Base-by-base conservation (phyloP, 306 rosid genomes). In the Cucurbita maxima region DNA sequence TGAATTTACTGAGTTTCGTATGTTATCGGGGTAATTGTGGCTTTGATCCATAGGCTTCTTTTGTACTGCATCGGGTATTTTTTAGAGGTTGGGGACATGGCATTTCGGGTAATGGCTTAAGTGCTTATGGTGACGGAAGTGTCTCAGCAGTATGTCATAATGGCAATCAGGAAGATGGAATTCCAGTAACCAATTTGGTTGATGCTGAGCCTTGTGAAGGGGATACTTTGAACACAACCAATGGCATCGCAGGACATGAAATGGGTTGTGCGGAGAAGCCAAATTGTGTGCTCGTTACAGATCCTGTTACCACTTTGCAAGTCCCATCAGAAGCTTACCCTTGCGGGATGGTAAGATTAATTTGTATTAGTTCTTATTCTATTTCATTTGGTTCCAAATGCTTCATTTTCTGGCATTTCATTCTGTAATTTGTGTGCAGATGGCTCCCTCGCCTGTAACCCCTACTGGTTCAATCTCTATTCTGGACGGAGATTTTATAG, bases 1-100 rank as follows among this genome's bases (percentile, higher is more conserved):
- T 30, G 34, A 30, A 30, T 44, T 67, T 22, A 67, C 34, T 22
- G 38, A 68, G 36, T 64, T 64, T 64, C 53, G 19, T 19, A 12
- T 6, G 38, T 68, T 20, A 44, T 12, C 55, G 18, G 69, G 14
- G 60, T 76, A 13, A 72, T 72, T 53, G n/a, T 6, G 69, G 73
- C 1, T 58, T 47, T 75, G 18, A 40, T 22, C 40, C 75, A 81
- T 86, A 89, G 96, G 88, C 81, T 38, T 74, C 87, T 54, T 81
- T 81, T 48, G 96, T 83, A 62, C 77, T 91, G 4, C 89, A 96
- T 36, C 90, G 93, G 13, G 80, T 89, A 30, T 87, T 87, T 72
- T 20, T 34, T 16, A 72, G 88, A 69, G 71, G 14, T 74, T 73
- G 36, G 52, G 75, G 76, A 67, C 79, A 76, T 71, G 80, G 76